Evolutionary conservation across 2,329 filamentous ascomycete species (phyloP).

Genomic region (Paecilomyces formosus): DNA sequence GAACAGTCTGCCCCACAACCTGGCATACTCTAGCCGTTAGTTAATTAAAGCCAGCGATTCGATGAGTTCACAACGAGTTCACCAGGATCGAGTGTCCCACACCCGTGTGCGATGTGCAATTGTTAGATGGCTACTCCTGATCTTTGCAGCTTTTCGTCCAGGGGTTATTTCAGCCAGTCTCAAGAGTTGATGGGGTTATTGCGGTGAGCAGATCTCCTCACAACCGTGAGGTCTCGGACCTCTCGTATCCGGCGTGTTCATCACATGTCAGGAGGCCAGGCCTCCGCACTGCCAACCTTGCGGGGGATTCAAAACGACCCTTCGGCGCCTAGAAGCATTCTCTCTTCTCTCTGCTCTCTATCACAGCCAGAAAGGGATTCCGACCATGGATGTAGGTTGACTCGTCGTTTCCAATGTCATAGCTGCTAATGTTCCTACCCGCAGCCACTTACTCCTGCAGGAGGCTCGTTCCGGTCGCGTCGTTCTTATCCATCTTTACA

Average conservation of each 20-base stretch:
- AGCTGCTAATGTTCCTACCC: constrained; percentile 3
- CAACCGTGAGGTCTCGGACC: background rate
- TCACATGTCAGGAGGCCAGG: background rate
- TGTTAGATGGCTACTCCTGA: too few species aligned
- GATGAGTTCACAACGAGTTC: too few species aligned
- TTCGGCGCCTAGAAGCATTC: background rate
- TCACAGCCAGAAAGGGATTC: background rate
- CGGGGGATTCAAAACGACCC: background rate
- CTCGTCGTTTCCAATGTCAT: background rate
- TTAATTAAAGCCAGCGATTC: too few species aligned
- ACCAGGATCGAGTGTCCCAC: too few species aligned
- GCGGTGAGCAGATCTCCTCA: background rate
- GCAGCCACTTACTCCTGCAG: constrained; percentile 16
- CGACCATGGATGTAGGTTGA: constrained; percentile 1
- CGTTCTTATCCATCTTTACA: constrained; percentile 54
- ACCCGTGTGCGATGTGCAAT: too few species aligned
- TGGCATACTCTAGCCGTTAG: too few species aligned
- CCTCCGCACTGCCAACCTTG: background rate
- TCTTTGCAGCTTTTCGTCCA: too few species aligned
- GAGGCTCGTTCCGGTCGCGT: constrained; percentile 31
- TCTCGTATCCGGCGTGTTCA: background rate
- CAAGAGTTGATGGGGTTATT: background rate
- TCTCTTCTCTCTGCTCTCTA: background rate
- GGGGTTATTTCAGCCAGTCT: background rate
- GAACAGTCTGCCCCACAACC: too few species aligned